Evolutionary conservation across 495 filamentous ascomycete genomes (phyloP), one percentile per base, ranked within the genome.

Genomic region (Polyplosphaeria fusca): DNA sequence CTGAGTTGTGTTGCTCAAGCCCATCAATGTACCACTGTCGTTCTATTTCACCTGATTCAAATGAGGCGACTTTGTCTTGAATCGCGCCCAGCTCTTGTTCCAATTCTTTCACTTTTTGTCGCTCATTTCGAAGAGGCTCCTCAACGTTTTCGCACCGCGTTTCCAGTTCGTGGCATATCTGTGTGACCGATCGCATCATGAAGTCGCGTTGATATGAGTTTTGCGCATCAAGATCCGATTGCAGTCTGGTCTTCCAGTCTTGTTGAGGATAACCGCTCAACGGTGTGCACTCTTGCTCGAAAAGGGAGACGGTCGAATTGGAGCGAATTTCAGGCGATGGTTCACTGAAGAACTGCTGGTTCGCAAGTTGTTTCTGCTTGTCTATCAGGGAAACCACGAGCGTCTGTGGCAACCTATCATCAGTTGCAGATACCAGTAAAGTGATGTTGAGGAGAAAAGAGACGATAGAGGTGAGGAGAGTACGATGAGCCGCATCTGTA

Each of bases 161-260:
- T 52, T 85, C 82, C 4, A 84, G 70, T 41, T 84, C 79, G 16
- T 72, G 70, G 58, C 81, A 84, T 16, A 77, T 69, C 14, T 76
- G 70, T 38, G 75, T 75, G 5, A 83, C 69, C 30, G 72, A 76
- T 20, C 71, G 70, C 20, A 82, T 67, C 23, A 81, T 65, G 22
- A 54, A 61, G 13, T 77, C 67, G 12, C 76, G 70, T 20, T 71
- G 70, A 22, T 63, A 66, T 28, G 68, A 65, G 19, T 77, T 63
- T 1, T 70, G 60, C 13, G 71, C 64, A 1, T 67, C 61, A 4
- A 84, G 50, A 1, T 64, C 67, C 5, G 28, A 20, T 22, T 43
- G 25, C n/a, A 57, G 42, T 20, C 43, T 43, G 12, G 65, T 57
- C 52, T 38, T 43, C 63, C 63, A 66, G 22, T 66, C 32, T 19